phyloP scores from a whole-genome alignment of 1,284 basidiomycete species.

The Moesziomyces sp. region DNA sequence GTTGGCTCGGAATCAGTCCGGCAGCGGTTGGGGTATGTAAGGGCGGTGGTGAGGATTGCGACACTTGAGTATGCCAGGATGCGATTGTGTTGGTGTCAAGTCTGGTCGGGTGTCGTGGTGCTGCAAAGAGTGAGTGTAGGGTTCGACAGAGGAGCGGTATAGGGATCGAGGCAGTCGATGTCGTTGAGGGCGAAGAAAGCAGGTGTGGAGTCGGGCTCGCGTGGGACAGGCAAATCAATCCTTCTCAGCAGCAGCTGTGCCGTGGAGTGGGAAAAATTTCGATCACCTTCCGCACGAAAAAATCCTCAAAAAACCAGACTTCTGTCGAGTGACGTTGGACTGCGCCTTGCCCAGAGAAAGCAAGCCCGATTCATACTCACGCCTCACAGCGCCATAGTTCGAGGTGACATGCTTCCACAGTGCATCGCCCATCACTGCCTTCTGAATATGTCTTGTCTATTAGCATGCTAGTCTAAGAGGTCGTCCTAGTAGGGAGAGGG shows the following conservation, averaged over 20 bases:
- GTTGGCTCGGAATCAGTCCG: slow-evolving; percentile 35
- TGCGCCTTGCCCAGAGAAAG: neutral
- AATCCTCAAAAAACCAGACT: neutral
- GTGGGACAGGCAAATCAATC: slow-evolving; percentile 5
- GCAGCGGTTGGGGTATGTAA: slow-evolving; percentile 6
- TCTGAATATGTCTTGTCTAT: no score
- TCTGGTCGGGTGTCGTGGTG: no score
- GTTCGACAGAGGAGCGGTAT: neutral
- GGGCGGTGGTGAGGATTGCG: neutral
- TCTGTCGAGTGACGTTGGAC: slow-evolving; percentile 29
- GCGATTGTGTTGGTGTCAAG: neutral
- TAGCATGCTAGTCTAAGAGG: no score
- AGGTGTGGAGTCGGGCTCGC: slow-evolving; percentile 1
- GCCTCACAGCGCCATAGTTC: no score
- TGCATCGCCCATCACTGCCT: no score
- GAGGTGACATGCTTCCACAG: no score
- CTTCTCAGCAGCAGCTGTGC: slow-evolving; percentile 1
- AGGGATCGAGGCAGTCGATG: neutral
- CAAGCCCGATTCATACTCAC: no score
- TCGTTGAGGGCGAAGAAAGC: slow-evolving; percentile 3
- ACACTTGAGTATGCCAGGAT: neutral
- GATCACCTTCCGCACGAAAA: slow-evolving; percentile 38
- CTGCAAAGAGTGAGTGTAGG: neutral
- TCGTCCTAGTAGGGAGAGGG: no score
- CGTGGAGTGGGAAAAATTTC: slow-evolving; percentile 23